phyloP scores from a whole-genome alignment of 177 flowering plant species.

The Vitis hybrid region DNA sequence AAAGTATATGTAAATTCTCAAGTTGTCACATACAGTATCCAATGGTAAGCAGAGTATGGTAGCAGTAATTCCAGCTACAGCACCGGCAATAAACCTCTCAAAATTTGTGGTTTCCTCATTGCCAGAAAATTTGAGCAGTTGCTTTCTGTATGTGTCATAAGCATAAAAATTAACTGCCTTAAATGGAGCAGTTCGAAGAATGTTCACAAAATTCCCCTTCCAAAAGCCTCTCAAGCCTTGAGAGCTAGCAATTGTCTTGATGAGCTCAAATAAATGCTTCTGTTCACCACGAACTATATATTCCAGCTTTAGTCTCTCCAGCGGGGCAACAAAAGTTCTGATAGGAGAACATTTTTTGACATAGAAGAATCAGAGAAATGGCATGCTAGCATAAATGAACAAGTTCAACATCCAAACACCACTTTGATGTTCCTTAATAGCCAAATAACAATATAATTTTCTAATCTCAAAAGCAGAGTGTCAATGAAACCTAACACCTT shows the following conservation, averaged over 20 bases:
- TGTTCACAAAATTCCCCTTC: conserved; percentile 88
- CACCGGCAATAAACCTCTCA: conserved; percentile 92
- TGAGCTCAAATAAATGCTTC: conserved; percentile 63
- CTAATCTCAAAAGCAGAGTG: neutral
- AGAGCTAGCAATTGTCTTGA: conserved; percentile 63
- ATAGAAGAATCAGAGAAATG: neutral
- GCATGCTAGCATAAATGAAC: neutral
- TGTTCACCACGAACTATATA: conserved; percentile 91
- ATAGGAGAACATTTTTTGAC: conserved; percentile 17
- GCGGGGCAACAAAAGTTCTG: conserved; percentile 92
- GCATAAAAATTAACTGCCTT: conserved; percentile 88
- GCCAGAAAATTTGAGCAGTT: conserved; percentile 57
- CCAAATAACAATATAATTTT: neutral
- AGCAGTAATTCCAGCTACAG: conserved; percentile 91
- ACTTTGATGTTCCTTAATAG: neutral
- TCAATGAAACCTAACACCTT: neutral
- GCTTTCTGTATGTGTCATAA: conserved; percentile 87
- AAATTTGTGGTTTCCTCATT: conserved; percentile 76
- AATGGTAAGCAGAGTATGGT: conserved; percentile 81
- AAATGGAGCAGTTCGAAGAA: conserved; percentile 95
- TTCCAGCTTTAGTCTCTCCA: conserved; percentile 94
- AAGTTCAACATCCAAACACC: neutral
- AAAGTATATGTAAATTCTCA: neutral
- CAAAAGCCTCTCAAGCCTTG: conserved; percentile 90
- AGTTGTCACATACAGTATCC: conserved; percentile 67